phyloP scores from a whole-genome alignment of 306 rosid genomes.

The Acacia crassicarpa region DNA sequence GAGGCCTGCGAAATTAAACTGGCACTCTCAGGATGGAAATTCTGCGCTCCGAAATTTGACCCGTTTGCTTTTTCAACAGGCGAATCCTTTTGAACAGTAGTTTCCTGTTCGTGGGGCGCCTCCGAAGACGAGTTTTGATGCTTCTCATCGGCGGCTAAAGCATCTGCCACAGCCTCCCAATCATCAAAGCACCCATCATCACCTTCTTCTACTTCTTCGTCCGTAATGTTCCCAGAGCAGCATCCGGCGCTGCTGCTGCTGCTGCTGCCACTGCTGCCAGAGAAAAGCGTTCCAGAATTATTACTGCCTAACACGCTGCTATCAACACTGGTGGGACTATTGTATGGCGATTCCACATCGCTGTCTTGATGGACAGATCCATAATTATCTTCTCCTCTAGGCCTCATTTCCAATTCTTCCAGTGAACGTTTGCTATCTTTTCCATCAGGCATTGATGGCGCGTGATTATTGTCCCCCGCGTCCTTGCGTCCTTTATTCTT shows the following conservation, averaged over 20 bases:
- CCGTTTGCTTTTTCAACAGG: slow-evolving; percentile 32
- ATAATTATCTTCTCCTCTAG: slow-evolving; percentile 45
- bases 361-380: slow-evolving; percentile 60
- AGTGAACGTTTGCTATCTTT: slow-evolving; percentile 41
- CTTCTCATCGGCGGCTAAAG: slow-evolving; percentile 85
- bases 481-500: slow-evolving; percentile 67
- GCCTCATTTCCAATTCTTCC: slow-evolving; percentile 50
- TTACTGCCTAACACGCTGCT: slow-evolving; percentile 54
- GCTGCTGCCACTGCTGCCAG: slow-evolving; percentile 49
- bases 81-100: slow-evolving; percentile 35
- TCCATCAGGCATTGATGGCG: slow-evolving; percentile 8
- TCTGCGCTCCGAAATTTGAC: slow-evolving; percentile 32
- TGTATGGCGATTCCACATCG: slow-evolving; percentile 63
- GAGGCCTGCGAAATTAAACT: slow-evolving; percentile 45
- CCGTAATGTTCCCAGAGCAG: slow-evolving; percentile 81
- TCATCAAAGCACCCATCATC: slow-evolving; percentile 94
- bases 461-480: slow-evolving; percentile 42
- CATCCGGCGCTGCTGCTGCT: slow-evolving; percentile 67
- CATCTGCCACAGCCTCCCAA: slow-evolving; percentile 99
- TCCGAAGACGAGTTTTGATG: slow-evolving; percentile 40
- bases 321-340: slow-evolving; percentile 62
- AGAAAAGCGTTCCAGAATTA: slow-evolving; percentile 73
- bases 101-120: slow-evolving; percentile 38
- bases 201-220: slow-evolving; percentile 46
- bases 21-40: slow-evolving; percentile 37